Evolutionary conservation across 345 rosid genomes (phyloP), one percentile per base, ranked within the genome.

Genomic region (Schrenkiella parvula): DNA sequence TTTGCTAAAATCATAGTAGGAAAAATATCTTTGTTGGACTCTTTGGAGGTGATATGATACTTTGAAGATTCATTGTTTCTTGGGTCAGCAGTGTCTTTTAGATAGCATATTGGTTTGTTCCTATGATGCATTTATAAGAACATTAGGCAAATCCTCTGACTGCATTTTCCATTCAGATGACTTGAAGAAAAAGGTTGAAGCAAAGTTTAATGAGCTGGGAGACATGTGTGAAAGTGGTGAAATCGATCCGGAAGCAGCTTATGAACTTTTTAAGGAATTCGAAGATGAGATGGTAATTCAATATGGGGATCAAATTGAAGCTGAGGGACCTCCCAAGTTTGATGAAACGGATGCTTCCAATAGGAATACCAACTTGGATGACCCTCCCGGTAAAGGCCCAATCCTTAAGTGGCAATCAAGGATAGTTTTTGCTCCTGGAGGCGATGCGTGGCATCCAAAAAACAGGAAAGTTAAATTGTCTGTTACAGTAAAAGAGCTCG

Each of bases 401-500:
- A 84, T 95, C 58, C 93, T 95, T 44, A 82, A 89, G 79, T 95
- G 99, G 97, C 79, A 82, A 71, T 88, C 99, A 63, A 84, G 98
- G 66, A 85, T 71, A 14, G 98, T 95, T 70, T 85, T 95, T 63
- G 84, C 90, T 64, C 96, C 99, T 12, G 97, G 97, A 43, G 99
- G 96, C n/a, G 96, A 91, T 79, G 90, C 96, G 0, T 91, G 99
- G 99, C 98, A 91, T 86, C 99, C 99, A 55, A 95, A 95, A 82
- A 95, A 95, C 82, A 82, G 96, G 79, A 87, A 87, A 79, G 96
- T 89, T 15, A 95, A 95, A 79, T 74, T 95, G 89, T 77, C 93
- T 55, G 93, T 91, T 39, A 89, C 99, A 25, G 98, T 95, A 43
- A 95, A 87, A 74, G 99, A 91, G 78, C 96, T 91, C 5, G 96